phyloP scores from a whole-genome alignment of 768 basidiomycete genomes.

The Pleurotus tuber-regium region DNA sequence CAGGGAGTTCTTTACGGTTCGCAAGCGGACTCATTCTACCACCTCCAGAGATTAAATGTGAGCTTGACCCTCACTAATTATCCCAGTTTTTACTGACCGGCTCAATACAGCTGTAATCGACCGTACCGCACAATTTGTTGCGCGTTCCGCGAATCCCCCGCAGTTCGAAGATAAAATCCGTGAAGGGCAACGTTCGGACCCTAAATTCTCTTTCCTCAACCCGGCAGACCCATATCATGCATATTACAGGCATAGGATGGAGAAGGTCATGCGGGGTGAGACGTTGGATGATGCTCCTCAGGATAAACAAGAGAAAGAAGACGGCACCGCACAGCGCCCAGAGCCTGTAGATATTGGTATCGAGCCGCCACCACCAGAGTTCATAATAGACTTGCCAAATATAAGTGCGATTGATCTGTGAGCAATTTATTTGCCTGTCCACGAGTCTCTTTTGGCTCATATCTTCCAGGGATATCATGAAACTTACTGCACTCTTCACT shows the following conservation, averaged over 20 bases:
- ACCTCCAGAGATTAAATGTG: slow-evolving; percentile 93
- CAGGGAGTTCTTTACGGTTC: slow-evolving; percentile 46
- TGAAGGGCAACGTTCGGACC: slow-evolving; percentile 93
- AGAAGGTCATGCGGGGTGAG: slow-evolving; percentile 76
- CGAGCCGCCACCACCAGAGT: slow-evolving; percentile 80
- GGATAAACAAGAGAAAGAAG: slow-evolving; percentile 43
- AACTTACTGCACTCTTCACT: slow-evolving; percentile 93
- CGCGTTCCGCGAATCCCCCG: slow-evolving; percentile 89
- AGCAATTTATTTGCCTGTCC: slow-evolving; percentile 26
- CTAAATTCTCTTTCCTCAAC: slow-evolving; percentile 98
- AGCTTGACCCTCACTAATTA: slow-evolving; percentile 36
- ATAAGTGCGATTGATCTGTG: slow-evolving; percentile 90
- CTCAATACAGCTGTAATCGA: slow-evolving; percentile 79
- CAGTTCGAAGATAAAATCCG: slow-evolving; percentile 97
- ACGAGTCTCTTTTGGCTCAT: slow-evolving; percentile 10
- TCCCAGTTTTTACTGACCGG: slow-evolving; percentile 5
- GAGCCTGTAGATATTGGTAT: slow-evolving; percentile 62
- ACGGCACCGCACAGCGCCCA: slow-evolving; percentile 29
- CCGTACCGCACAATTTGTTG: slow-evolving; percentile 88
- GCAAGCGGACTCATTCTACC: slow-evolving; percentile 90
- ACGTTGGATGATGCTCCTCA: slow-evolving; percentile 55
- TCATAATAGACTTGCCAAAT: slow-evolving; percentile 82
- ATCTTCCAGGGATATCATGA: slow-evolving; percentile 80
- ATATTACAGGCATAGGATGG: slow-evolving; percentile 93
- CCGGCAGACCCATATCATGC: slow-evolving; percentile 97